phyloP scores from a whole-genome alignment of 805 yeast species.

The Kregervanrija pseudodelftensis region DNA sequence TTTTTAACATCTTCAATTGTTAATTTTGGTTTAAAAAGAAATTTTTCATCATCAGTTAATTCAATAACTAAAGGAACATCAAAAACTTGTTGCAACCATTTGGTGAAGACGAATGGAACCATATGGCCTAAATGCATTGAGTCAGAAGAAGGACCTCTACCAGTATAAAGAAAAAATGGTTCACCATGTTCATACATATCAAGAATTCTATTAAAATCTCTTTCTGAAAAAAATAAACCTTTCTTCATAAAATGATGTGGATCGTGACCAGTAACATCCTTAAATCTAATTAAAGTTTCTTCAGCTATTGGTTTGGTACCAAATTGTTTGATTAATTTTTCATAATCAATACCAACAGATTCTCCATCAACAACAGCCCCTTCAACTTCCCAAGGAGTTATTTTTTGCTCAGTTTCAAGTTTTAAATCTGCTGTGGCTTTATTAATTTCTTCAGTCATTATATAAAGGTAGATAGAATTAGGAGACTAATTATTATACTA shows the following conservation, averaged over 20 bases:
- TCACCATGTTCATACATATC: slow-evolving; percentile 91
- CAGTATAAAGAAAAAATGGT: slow-evolving; percentile 92
- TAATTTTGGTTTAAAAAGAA: slow-evolving; percentile 84
- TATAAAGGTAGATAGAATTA: too few species aligned
- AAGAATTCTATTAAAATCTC: slow-evolving; percentile 72
- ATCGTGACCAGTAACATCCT: slow-evolving; percentile 74
- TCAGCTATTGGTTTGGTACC: slow-evolving; percentile 71
- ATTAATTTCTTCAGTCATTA: slow-evolving; percentile 10
- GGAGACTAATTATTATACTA: too few species aligned
- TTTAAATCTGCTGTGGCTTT: slow-evolving; percentile 16
- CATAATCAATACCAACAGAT: slow-evolving; percentile 87
- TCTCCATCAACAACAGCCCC: slow-evolving; percentile 96
- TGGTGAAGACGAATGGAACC: slow-evolving; percentile 92
- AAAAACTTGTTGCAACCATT: slow-evolving; percentile 97
- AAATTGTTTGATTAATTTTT: slow-evolving; percentile 75
- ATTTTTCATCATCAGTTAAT: slow-evolving; percentile 95
- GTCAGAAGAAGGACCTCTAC: slow-evolving; percentile 93
- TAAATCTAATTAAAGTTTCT: slow-evolving; percentile 72
- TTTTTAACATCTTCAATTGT: slow-evolving; percentile 82
- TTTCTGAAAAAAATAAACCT: slow-evolving; percentile 88
- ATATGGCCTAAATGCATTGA: slow-evolving; percentile 96
- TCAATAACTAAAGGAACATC: slow-evolving; percentile 94
- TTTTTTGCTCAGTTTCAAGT: slow-evolving; percentile 39
- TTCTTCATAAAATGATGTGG: slow-evolving; percentile 89
- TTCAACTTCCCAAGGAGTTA: slow-evolving; percentile 98